Conservation (phyloP, 768 basidiomycete genomes). For the Lactarius indigo region DNA sequence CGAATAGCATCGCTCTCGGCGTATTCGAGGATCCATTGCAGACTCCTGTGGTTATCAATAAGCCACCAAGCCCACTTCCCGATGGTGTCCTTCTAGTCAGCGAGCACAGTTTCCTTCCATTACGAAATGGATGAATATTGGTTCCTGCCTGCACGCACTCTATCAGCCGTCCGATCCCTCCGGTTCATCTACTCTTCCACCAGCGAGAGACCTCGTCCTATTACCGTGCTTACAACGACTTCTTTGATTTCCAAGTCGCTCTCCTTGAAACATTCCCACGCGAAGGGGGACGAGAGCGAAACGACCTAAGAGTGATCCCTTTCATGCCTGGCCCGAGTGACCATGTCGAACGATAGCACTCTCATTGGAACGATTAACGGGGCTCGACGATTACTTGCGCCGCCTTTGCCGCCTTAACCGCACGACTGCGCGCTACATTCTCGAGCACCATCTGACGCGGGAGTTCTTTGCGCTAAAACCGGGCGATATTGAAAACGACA, state of each 20-base stretch:
- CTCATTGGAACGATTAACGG: conserved; percentile 72
- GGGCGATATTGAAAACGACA: conserved; percentile 76
- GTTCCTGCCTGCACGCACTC: conserved; percentile 89
- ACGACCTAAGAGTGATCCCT: conserved; percentile 74
- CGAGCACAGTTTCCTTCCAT: conserved; percentile 95
- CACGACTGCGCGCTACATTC: conserved; percentile 68
- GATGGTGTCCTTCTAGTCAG: conserved; percentile 82
- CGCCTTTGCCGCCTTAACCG: conserved; percentile 70
- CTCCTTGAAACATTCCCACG: conserved; percentile 84
- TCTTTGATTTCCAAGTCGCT: conserved; percentile 93
- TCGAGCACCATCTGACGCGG: conserved; percentile 76
- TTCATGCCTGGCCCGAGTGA: conserved; percentile 96
- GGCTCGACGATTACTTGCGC: conserved; percentile 86
- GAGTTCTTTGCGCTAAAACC: conserved; percentile 81
- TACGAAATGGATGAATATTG: conserved; percentile 95
- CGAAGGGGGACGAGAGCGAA: conserved; percentile 80
- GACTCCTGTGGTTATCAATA: conserved; percentile 31
- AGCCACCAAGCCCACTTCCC: conserved; percentile 49
- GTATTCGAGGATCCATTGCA: conserved; percentile 66
- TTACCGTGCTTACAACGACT: conserved; percentile 97
- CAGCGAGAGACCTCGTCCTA: conserved; percentile 75
- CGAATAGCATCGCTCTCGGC: conserved; percentile 93
- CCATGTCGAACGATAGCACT: conserved; percentile 78
- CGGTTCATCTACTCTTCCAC: conserved; percentile 53
- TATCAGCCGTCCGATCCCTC: conserved; percentile 78